These are phyloP conservation scores for Silene coronaria DNA, from an alignment of 179 eudicot genomes.

Conservation along the genomic window DNA sequence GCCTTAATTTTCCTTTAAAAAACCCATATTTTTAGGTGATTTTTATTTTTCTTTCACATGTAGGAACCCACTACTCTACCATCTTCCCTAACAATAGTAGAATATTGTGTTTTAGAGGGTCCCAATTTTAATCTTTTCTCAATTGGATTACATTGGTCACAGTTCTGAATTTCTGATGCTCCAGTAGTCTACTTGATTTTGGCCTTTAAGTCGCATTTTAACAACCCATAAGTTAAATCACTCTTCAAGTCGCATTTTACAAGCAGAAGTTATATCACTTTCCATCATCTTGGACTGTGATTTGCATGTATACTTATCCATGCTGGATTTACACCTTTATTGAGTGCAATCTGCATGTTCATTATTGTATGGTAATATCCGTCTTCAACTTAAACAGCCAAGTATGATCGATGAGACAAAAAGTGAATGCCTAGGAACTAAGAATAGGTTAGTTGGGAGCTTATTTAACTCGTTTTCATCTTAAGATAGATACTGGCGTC, in stretches of 20 bases:
- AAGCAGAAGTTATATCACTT: constrained; percentile 15
- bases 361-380: too few relatives aligned
- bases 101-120: constrained; percentile 22
- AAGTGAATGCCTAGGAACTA: too few relatives aligned
- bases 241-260: constrained; percentile 17
- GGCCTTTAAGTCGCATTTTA: constrained; percentile 14
- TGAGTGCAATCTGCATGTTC: neutral
- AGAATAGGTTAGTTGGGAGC: too few relatives aligned
- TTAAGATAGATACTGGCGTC: too few relatives aligned
- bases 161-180: constrained; percentile 17
- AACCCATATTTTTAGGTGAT: neutral
- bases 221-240: constrained; percentile 20
- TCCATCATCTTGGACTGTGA: constrained; percentile 16
- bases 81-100: constrained; percentile 29
- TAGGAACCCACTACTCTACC: constrained; percentile 30
- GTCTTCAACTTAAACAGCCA: too few relatives aligned
- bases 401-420: too few relatives aligned
- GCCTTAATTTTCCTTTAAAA: constrained; percentile 25
- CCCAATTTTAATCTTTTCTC: constrained; percentile 19
- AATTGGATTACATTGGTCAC: constrained; percentile 22
- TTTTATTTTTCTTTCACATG: constrained; percentile 21
- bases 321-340: constrained; percentile 5
- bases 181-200: constrained; percentile 22
- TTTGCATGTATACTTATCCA: constrained; percentile 18
- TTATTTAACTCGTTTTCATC: too few relatives aligned